Base-by-base conservation (phyloP, 1,284 basidiomycete genomes). In the Cystobasidium slooffiae region DNA sequence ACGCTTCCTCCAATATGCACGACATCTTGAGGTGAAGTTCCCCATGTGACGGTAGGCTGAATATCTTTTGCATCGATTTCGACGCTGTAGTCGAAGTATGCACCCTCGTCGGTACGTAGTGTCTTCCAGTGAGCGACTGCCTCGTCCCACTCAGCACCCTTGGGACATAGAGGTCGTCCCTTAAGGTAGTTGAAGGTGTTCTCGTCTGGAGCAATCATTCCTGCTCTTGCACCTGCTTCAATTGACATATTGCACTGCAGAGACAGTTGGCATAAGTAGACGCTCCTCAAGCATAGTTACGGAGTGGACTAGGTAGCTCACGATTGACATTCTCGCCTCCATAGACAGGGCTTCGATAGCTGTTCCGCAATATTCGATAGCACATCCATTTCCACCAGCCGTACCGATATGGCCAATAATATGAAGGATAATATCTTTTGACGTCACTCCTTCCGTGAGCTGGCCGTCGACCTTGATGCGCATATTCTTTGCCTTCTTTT, bases 401-500 rank as follows among this genome's bases (percentile, higher is more conserved):
- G 94, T 96, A 75, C 94, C 94, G 80, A 97, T 95, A 79, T 90
- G 84, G 75, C 94, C 95, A 80, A 97, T 97, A 80, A 96, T 94
- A 82, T 97, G 90, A 58, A 97, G 87, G 77, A 97, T 90, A 76
- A 97, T 93, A 83, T 97, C 94, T 84, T 97, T 97, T 24, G 94
- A 94, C 68, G 88, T 92, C 69, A 97, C 94, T 61, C 95, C 95
- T 80, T 94, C 91, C 67, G 85, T 86, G 24, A 97, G 88, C 41
- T 87, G 86, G 75, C 94, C 95, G 68, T 97, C 90, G 77, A 97
- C 93, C 72, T 88, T 90, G 80, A 97, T 91, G 66, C 92, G 90
- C 94, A 97, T 96, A 85, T 97, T 97, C 85, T 95, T 96, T 72
- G 89, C 89, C 85, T 97, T 96, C 81, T 88, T 90, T 83, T 97